Base-by-base conservation (phyloP, 441 rosid genomes). In the Daphne laureola region DNA sequence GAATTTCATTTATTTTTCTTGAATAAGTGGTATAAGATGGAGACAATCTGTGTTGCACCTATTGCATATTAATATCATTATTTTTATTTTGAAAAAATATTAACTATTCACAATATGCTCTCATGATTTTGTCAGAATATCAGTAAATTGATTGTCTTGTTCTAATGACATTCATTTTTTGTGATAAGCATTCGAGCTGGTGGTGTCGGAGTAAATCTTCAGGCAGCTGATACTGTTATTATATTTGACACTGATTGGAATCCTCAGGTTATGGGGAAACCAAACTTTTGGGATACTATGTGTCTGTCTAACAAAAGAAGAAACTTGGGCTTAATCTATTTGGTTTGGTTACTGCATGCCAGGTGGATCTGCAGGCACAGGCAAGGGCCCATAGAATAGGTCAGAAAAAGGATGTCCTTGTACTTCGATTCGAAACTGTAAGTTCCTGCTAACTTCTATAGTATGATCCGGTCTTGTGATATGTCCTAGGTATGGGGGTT, bases 301-400 rank as follows among this genome's bases (percentile, higher is more conserved):
- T 46, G 42, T 25, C 12, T 63, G 8, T 41, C 11, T 1, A 31
- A 31, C 38, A 31, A 31, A 31, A 31, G 11, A 31, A 31, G 25
- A 21, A 21, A 21, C 25, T 21, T 21, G 6, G 3, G 36, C 15
- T 31, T 31, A 5, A 17, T 51, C 21, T 35, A 35, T 15, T 52
- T 17, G 2, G 25, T 18, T 18, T 54, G 11, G 58, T 54, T 54
- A 43, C 42, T 54, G 5, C 21, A 41, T 66, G 31, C 63, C 70
- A 90, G 97, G 97, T 90, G 70, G 97, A 90, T 77, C 84, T 90
- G 71, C 97, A 90, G 83, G 97, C 97, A 45, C 96, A 90, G 67
- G 97, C 96, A 50, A 87, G 97, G 75, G 97, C 97, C 51, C 97
- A 90, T 61, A 83, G 97, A 79, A 77, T 90, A 73, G 97, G 97